Evolutionary conservation across 768 basidiomycete genomes (phyloP), one percentile per base, ranked within the genome.

Genomic region (Lactarius evosmus): DNA sequence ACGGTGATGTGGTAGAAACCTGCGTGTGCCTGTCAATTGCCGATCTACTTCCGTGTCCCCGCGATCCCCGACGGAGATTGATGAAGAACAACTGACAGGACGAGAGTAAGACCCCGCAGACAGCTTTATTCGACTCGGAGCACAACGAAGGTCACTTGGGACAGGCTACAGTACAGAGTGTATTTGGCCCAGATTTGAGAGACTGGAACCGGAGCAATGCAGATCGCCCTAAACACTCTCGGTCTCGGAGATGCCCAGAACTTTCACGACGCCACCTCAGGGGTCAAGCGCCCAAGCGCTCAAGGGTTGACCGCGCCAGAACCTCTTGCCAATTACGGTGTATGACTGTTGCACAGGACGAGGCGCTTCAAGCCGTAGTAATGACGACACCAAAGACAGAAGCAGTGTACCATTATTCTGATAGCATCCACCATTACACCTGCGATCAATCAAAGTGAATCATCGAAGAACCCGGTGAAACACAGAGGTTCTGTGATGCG

Each of bases 341-440:
- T 30, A 49, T 36, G 27, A 25, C 32, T 22, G 12, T 27, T 50
- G 16, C 32, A 49, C 30, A 9, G 14, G n/a, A 34, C 11, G 44
- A 58, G 46, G 57, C n/a, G 14, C 4, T 51, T 17, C 25, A 3
- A 33, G 34, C 27, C 3, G 6, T 36, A 17, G 25, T 27, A 32
- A 22, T 22, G 22, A 22, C 46, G 25, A 14, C 25, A 25, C 50
- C n/a, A 17, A 40, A 53, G 14, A n/a, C 29, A 17, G 50, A 32
- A 22, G 52, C 29, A 33, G 46, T 25, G 46, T n/a, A n/a, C n/a
- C n/a, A n/a, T 38, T 38, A 16, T 25, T 46, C 22, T 44, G n/a
- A 9, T 44, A n/a, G n/a, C n/a, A 46, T 49, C 46, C 38, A 60
- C 38, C n/a, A 53, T 41, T 38, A 53, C 29, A 25, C 51, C 14